Base-by-base conservation (phyloP, 1,139 yeast species). In the Yamadazyma membranifaciens region DNA sequence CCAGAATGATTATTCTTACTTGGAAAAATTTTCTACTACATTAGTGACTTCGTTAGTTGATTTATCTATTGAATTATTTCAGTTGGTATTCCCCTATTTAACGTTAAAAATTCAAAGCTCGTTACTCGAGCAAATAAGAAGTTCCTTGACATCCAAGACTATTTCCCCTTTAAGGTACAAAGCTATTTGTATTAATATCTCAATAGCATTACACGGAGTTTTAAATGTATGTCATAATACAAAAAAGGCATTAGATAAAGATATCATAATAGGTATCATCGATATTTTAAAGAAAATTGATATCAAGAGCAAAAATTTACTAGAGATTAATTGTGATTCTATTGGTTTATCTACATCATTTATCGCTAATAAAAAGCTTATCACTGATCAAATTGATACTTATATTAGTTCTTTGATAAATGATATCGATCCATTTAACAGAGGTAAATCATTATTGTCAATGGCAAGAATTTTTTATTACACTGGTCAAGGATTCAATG, bases 61-160 rank as follows among this genome's bases (percentile, higher is more conserved):
- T 60, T 61, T 78, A 1, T 83, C 96, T 0, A 82, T 92, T 52
- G 89, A 84, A 45, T 68, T 89, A 4, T 87, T 89, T 54, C 81
- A 86, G 9, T 56, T 75, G 7, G 73, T 85, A 0, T 85, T 92
- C 50, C 88, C 95, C 0, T 69, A 74, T 45, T 75, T 92, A 51
- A 79, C 91, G n/a, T 62, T 79, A 9, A 87, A 88, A 47, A 85
- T 92, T 42, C 97, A 92, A 55, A 83, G 85, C 43, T 88, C 97
- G 1, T 71, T 92, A 29, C 62, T 92, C 36, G 98, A 91, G 50
- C 89, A 84, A 45, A 65, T 92, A 46, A 73, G 91, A 50, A 69
- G 81, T 3, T 77, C 83, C 6, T 48, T 69, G 13, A 60, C 63
- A 2, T 54, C 68, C 1, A 54, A 55, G 28, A 43, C 56, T 1